Percentiles rank a stretch among this genome's conserved stretches.
phyloP scores from a whole-genome alignment of 805 yeast species.

The Yarrowia phangngaensis region DNA sequence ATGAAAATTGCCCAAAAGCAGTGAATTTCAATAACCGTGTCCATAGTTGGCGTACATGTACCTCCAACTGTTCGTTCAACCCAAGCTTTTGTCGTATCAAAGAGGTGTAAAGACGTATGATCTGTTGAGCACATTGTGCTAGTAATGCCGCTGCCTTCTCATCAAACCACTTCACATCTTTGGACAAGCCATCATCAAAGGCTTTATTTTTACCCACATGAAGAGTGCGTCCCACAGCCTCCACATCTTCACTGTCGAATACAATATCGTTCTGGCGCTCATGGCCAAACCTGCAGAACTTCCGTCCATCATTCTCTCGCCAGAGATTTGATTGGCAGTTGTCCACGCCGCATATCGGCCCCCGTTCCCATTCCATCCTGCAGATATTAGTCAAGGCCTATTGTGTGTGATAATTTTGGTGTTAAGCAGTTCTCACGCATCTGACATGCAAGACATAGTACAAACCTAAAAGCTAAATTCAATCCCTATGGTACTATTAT shows the following conservation, averaged over 20 bases:
- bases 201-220: background rate
- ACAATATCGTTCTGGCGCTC: conserved; percentile 35
- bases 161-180: background rate
- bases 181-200: background rate
- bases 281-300: conserved; percentile 88
- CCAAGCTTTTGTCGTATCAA: background rate
- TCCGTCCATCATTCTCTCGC: conserved; percentile 67
- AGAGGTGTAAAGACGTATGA: background rate
- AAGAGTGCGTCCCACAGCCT: background rate
- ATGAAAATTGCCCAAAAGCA: background rate
- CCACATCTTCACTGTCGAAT: background rate
- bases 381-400: too few relatives aligned
- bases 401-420: too few relatives aligned
- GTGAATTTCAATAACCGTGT: background rate
- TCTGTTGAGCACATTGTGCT: background rate
- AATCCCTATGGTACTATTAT: background rate
- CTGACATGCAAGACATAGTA: too few relatives aligned
- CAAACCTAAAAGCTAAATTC: too few relatives aligned
- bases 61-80: background rate
- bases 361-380: conserved; percentile 40
- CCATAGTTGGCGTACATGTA: background rate
- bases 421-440: background rate
- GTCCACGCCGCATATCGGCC: conserved; percentile 83
- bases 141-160: background rate
- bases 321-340: conserved; percentile 81